Evolutionary conservation across 2,329 filamentous ascomycete species (phyloP).

Genomic region (Aspergillaceae sp.): DNA sequence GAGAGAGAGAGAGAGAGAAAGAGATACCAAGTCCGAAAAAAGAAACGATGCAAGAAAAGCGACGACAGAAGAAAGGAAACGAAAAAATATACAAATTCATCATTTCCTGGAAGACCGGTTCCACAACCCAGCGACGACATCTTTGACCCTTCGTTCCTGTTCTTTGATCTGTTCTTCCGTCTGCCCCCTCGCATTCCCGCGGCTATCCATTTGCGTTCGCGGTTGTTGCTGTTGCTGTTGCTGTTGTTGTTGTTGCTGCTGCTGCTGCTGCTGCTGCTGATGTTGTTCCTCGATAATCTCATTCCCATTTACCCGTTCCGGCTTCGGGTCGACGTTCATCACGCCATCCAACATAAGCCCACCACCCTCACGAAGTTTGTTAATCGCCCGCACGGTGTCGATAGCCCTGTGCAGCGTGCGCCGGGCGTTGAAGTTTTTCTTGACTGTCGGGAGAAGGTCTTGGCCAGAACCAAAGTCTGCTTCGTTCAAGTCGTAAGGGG

Average conservation of each 20-base stretch:
- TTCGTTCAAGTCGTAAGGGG: constrained; percentile 40
- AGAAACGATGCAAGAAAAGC: neutral
- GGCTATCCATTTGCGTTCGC: constrained; percentile 40
- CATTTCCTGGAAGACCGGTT: constrained; percentile 14
- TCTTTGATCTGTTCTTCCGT: constrained; percentile 54
- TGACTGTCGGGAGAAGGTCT: constrained; percentile 56
- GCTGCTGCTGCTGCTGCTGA: constrained; percentile 17
- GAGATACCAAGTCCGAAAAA: neutral
- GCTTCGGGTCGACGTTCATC: constrained; percentile 48
- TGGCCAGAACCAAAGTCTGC: constrained; percentile 31
- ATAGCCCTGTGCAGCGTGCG: constrained; percentile 59
- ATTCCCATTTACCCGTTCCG: constrained; percentile 37
- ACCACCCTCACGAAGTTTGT: constrained; percentile 55
- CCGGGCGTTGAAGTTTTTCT: constrained; percentile 63
- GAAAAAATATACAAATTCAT: constrained; percentile 2
- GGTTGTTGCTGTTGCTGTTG: constrained; percentile 6
- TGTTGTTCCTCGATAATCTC: constrained; percentile 33
- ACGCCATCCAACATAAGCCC: constrained; percentile 56
- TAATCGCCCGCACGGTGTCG: constrained; percentile 60
- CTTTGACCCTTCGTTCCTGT: constrained; percentile 52
- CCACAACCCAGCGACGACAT: constrained; percentile 53
- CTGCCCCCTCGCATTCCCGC: constrained; percentile 53
- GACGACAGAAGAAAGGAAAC: neutral
- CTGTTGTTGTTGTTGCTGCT: constrained; percentile 30
- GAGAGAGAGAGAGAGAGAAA: no score